Percentiles rank a stretch among this genome's conserved stretches.
These are phyloP conservation scores for Boletus vermiculosoides DNA, from an alignment of 768 basidiomycete species.

Conservation along the genomic window DNA sequence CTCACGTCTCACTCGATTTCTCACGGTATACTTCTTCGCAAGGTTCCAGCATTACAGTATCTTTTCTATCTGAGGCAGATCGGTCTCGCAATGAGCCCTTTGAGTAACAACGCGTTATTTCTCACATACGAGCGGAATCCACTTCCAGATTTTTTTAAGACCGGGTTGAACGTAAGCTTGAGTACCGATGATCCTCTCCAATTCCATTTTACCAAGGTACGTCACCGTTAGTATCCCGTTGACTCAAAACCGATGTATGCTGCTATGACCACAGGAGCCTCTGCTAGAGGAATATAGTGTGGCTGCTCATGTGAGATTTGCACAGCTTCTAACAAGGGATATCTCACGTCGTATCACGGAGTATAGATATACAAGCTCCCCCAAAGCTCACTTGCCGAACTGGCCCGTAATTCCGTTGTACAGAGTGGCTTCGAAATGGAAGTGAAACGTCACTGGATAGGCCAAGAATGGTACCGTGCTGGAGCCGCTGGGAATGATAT, in stretches of 20 bases:
- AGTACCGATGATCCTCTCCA: constrained; percentile 96
- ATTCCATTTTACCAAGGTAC: constrained; percentile 96
- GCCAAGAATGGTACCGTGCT: constrained; percentile 88
- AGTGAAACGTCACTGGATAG: constrained; percentile 93
- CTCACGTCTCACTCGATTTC: constrained; percentile 97
- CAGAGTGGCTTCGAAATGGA: constrained; percentile 99
- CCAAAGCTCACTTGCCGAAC: constrained; percentile 90
- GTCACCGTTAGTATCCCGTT: not conserved
- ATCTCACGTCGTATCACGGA: not conserved
- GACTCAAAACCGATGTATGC: not conserved
- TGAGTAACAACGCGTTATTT: constrained; percentile 98
- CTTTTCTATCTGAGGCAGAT: constrained; percentile 98
- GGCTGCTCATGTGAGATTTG: constrained; percentile 78
- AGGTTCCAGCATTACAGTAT: constrained; percentile 96
- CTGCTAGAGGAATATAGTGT: constrained; percentile 96
- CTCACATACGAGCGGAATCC: constrained; percentile 97
- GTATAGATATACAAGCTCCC: constrained; percentile 92
- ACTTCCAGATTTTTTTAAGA: constrained; percentile 94
- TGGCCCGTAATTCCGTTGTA: constrained; percentile 95
- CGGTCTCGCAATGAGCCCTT: constrained; percentile 96
- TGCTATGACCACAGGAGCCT: constrained; percentile 62
- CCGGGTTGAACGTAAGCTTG: constrained; percentile 91
- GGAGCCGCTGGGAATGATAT: constrained; percentile 96
- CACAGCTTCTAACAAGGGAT: not conserved
- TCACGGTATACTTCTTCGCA: constrained; percentile 96